Conservation (phyloP, 768 basidiomycete genomes). For the Fomitopsis pulvina region DNA sequence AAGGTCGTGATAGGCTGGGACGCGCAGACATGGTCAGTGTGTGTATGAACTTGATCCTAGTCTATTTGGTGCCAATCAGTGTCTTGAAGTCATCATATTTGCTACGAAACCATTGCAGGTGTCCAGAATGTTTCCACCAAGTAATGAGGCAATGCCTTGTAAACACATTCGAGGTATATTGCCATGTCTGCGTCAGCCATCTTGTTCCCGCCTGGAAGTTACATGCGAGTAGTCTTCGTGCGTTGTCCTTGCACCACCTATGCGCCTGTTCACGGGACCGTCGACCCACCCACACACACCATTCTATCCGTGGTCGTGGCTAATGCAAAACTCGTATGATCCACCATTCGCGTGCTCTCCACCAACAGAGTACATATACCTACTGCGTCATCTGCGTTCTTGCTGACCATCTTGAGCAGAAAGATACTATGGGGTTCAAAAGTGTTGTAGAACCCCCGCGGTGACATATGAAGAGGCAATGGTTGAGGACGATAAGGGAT, state of each 20-base stretch:
- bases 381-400: too few species aligned
- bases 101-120: slow-evolving; percentile 91
- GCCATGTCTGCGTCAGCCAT: not conserved
- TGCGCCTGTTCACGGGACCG: slow-evolving; percentile 38
- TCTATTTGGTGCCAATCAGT: too few species aligned
- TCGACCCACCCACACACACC: slow-evolving; percentile 64
- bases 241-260: not conserved
- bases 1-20: slow-evolving; percentile 73
- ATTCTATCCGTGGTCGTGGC: slow-evolving; percentile 83
- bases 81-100: too few species aligned
- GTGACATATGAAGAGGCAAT: slow-evolving; percentile 72
- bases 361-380: too few species aligned
- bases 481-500: slow-evolving; percentile 51
- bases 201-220: too few species aligned
- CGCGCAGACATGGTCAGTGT: slow-evolving; percentile 62
- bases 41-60: too few species aligned
- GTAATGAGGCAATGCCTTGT: slow-evolving; percentile 84
- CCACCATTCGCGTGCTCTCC: slow-evolving; percentile 37
- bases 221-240: too few species aligned
- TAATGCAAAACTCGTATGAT: slow-evolving; percentile 74
- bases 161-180: slow-evolving; percentile 69
- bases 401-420: slow-evolving; percentile 27
- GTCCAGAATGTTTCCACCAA: slow-evolving; percentile 78
- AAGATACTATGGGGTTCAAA: slow-evolving; percentile 78
- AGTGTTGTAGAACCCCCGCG: slow-evolving; percentile 66